Evolutionary conservation across 805 yeast species (phyloP).

Genomic region (Lachancea thermotolerans): DNA sequence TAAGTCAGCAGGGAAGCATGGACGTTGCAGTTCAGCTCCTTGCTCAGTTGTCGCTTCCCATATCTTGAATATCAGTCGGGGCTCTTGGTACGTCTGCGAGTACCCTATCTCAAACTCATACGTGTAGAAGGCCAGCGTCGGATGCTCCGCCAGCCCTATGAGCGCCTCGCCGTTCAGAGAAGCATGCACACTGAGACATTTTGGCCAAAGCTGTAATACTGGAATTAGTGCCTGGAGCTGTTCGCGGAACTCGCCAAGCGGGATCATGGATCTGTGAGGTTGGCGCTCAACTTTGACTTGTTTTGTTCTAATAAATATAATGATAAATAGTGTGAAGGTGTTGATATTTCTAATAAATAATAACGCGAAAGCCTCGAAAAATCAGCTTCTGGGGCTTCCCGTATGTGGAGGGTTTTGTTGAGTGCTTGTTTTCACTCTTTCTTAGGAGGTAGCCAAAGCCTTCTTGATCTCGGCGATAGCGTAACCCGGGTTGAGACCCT

Average conservation of each 20-base stretch:
- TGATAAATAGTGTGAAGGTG: not conserved
- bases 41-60: conserved; percentile 11
- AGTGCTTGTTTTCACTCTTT: no score
- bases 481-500: conserved; percentile 95
- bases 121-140: conserved; percentile 1
- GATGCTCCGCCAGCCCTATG: not conserved
- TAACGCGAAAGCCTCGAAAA: not conserved
- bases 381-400: not conserved
- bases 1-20: conserved; percentile 12
- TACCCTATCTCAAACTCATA: conserved; percentile 18
- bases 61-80: conserved; percentile 15
- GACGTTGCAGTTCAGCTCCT: conserved; percentile 1
- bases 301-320: not conserved
- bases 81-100: conserved; percentile 20
- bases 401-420: no score
- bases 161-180: not conserved
- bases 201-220: not conserved
- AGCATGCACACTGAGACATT: not conserved
- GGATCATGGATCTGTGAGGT: not conserved
- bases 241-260: not conserved
- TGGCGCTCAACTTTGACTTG: no score
- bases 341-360: not conserved
- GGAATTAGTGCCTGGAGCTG: conserved; percentile 3
- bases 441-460: conserved; percentile 71
- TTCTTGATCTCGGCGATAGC: conserved; percentile 98